phyloP scores from a whole-genome alignment of 2,329 filamentous ascomycete genomes.

The Mollisia scopiformis region DNA sequence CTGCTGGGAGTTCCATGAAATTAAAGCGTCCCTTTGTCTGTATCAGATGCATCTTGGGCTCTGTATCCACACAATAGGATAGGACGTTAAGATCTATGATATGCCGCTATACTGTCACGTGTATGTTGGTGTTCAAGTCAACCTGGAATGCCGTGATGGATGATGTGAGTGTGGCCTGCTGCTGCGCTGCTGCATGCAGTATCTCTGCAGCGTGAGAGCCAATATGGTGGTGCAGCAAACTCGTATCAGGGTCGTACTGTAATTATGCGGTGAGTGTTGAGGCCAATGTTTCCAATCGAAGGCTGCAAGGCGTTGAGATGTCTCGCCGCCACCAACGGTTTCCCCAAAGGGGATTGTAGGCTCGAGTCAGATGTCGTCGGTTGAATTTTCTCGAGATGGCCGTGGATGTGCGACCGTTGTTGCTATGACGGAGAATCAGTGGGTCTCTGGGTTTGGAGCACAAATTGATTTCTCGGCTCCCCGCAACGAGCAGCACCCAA shows the following conservation, averaged over 20 bases:
- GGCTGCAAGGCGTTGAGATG: neutral
- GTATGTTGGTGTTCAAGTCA: neutral
- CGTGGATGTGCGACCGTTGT: neutral
- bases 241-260: neutral
- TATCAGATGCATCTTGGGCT: conserved; percentile 11
- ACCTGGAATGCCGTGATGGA: neutral
- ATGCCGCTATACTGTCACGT: neutral
- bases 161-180: neutral
- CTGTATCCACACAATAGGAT: neutral
- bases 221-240: neutral
- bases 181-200: neutral
- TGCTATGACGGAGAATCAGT: neutral
- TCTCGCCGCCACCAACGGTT: neutral
- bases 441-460: neutral
- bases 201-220: neutral
- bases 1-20: conserved; percentile 35
- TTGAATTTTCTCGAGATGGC: too few relatives aligned
- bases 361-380: too few relatives aligned
- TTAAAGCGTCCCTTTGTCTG: conserved; percentile 22
- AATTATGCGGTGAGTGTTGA: neutral
- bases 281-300: neutral
- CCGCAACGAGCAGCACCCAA: too few relatives aligned
- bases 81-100: neutral
- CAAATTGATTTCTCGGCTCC: neutral
- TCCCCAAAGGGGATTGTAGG: neutral